Evolutionary conservation across 1,284 basidiomycete genomes (phyloP), one percentile per base, ranked within the genome.

Genomic region (Papiliotrema terrestris): DNA sequence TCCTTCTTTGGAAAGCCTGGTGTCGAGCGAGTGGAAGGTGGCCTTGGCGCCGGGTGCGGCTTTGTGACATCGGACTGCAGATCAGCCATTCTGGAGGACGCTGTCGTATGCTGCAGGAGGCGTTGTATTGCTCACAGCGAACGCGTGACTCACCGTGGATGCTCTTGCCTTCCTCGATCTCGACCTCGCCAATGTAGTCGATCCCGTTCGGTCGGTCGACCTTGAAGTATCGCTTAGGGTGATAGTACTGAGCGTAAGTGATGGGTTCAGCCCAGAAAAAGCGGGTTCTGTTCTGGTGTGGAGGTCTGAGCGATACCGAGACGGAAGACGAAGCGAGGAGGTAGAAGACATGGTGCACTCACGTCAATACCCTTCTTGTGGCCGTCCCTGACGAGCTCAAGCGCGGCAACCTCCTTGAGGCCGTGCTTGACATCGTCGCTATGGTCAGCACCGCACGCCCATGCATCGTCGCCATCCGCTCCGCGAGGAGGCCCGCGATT

Each of bases 241-340:
- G 68, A 58, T 72, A 72, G 56, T 65, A 72, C 69, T 72, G 47
- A n/a, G n/a, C n/a, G n/a, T n/a, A n/a, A n/a, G n/a, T n/a, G n/a
- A n/a, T n/a, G n/a, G n/a, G n/a, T n/a, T n/a, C n/a, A n/a, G 2
- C 41, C 14, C 22, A 14, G 25, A 11, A 51, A 29, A 19, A 19
- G 15, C 19, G 8, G 11, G 39, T 5, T 44, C 22, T 32, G 26
- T 23, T 25, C 22, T 11, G 35, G 26, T 19, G 6, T 25, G 15
- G 41, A 17, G 23, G 32, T n/a, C 26, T n/a, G n/a, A n/a, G n/a
- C n/a, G n/a, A n/a, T n/a, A n/a, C n/a, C n/a, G n/a, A n/a, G n/a
- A n/a, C n/a, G n/a, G n/a, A n/a, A n/a, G n/a, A n/a, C n/a, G n/a
- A 36, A 17, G 20, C 32, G 22, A 19, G 25, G 25, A 17, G 20